phyloP scores from a whole-genome alignment of 2,329 filamentous ascomycete genomes.

The Aspergillus novofumigatus region DNA sequence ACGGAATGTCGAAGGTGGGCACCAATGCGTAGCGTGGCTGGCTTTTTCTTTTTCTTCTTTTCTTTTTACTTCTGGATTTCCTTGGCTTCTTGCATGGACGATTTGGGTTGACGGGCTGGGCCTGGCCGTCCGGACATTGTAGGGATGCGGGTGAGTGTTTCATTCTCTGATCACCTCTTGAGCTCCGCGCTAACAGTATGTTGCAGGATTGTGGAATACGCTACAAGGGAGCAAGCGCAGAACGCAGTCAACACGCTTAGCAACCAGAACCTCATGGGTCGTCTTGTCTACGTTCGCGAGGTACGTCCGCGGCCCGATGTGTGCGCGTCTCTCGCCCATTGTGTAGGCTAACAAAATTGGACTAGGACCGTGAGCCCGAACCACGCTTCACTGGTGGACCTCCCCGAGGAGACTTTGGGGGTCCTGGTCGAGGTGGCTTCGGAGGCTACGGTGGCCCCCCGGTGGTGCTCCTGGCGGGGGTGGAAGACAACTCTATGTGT shows the following conservation, averaged over 20 bases:
- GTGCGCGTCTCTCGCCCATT: neutral
- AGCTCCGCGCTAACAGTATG: conserved; percentile 2
- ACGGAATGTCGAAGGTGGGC: conserved; percentile 99
- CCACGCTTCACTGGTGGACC: conserved; percentile 85
- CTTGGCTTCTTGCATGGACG: conserved; percentile 66
- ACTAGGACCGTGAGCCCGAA: conserved; percentile 92
- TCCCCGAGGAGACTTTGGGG: conserved; percentile 60
- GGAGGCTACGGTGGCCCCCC: conserved; percentile 49
- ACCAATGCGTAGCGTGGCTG: conserved; percentile 85
- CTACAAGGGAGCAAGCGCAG: conserved; percentile 97
- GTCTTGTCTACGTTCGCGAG: conserved; percentile 97
- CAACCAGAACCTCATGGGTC: conserved; percentile 98
- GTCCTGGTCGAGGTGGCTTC: conserved; percentile 51
- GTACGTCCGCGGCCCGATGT: conserved; percentile 46
- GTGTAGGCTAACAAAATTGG: conserved; percentile 6
- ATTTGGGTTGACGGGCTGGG: conserved; percentile 99
- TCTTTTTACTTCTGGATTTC: conserved; percentile 58
- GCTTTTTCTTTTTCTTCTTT: conserved; percentile 66
- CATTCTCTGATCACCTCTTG: neutral
- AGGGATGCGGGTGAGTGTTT: conserved; percentile 96
- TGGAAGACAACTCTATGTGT: conserved; percentile 90
- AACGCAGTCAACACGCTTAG: conserved; percentile 95
- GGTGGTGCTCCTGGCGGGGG: conserved; percentile 34
- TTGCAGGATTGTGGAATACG: conserved; percentile 98
- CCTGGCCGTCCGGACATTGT: conserved; percentile 82